Conservation (phyloP, 495 filamentous ascomycete species). For the Cercophora sp. region DNA sequence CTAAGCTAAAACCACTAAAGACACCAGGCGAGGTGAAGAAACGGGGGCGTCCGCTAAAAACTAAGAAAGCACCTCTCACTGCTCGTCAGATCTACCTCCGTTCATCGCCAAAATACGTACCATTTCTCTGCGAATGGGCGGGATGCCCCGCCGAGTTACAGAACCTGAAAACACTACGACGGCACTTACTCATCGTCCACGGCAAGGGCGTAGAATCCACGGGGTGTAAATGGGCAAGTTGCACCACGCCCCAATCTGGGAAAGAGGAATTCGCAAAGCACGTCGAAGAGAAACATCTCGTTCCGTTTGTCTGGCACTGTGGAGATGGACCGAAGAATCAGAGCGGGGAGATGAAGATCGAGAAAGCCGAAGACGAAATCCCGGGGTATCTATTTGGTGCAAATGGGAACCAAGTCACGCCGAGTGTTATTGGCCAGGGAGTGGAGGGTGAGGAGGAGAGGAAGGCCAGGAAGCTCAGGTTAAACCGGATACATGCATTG, state of each 20-base stretch:
- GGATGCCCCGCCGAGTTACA: constrained; percentile 66
- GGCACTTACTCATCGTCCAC: constrained; percentile 61
- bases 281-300: constrained; percentile 57
- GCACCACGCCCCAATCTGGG: constrained; percentile 16
- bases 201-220: constrained; percentile 29
- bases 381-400: constrained; percentile 40
- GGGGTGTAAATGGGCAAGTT: constrained; percentile 38
- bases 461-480: constrained; percentile 26
- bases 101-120: constrained; percentile 22
- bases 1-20: constrained; percentile 17
- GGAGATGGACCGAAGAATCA: constrained; percentile 57
- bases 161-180: constrained; percentile 65
- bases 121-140: constrained; percentile 36
- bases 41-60: constrained; percentile 16
- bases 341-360: neutral
- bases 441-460: constrained; percentile 37
- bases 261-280: constrained; percentile 55
- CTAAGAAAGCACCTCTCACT: constrained; percentile 19
- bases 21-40: constrained; percentile 16
- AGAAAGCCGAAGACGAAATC: constrained; percentile 4
- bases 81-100: constrained; percentile 23
- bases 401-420: constrained; percentile 42
- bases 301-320: constrained; percentile 55
- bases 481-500: constrained; percentile 26
- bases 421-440: constrained; percentile 32